Percentiles rank a stretch among this genome's conserved stretches.
Conservation (phyloP, 306 rosid genomes). For the Sindora glabra region DNA sequence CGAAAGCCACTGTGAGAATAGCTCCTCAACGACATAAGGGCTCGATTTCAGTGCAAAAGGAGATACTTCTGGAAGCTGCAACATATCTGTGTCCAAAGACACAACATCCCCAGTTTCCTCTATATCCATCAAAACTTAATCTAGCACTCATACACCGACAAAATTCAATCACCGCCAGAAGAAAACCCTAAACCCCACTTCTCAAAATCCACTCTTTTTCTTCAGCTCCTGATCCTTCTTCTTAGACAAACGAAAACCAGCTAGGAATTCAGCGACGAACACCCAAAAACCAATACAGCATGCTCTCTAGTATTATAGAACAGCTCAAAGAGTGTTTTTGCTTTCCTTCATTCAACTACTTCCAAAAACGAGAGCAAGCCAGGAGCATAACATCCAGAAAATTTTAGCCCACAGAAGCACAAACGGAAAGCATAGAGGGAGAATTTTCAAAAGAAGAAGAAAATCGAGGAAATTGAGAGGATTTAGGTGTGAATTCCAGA, state of each 20-base stretch:
- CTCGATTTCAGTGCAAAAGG: slow-evolving; percentile 46
- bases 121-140: slow-evolving; percentile 49
- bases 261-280: slow-evolving; percentile 16
- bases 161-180: neutral
- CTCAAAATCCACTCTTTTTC: slow-evolving; percentile 24
- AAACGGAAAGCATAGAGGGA: neutral
- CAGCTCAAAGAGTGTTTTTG: neutral
- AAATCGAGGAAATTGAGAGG: neutral
- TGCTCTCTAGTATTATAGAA: neutral
- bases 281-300: slow-evolving; percentile 5
- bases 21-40: slow-evolving; percentile 61
- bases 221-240: neutral
- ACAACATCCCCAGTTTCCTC: slow-evolving; percentile 40
- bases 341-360: neutral
- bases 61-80: slow-evolving; percentile 74
- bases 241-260: slow-evolving; percentile 15
- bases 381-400: slow-evolving; percentile 2
- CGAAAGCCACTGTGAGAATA: slow-evolving; percentile 75
- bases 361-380: slow-evolving; percentile 1
- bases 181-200: slow-evolving; percentile 37
- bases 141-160: slow-evolving; percentile 26
- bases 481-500: neutral
- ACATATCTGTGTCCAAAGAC: slow-evolving; percentile 59
- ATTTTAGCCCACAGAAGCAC: neutral
- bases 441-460: neutral